Evolutionary conservation across 148 eudicot species (phyloP), one percentile per base, ranked within the genome.

Genomic region (Dysphania ambrosioides): DNA sequence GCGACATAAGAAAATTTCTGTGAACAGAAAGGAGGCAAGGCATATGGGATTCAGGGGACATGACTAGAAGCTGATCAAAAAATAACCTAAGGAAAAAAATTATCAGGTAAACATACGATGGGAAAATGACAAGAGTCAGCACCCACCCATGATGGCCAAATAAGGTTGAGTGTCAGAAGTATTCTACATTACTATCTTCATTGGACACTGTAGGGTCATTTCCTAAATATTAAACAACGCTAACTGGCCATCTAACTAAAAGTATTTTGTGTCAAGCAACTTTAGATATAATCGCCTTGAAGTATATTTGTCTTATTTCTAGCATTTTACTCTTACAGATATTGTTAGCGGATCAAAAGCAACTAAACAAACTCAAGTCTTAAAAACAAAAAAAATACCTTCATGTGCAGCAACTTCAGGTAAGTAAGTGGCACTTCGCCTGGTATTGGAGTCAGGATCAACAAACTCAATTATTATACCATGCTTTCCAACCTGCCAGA

Each of bases 381-480:
- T 32, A 38, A 15, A 38, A 38, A 23, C 27, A 66, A 40, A 11
- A 8, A 44, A 64, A 77, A 70, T 35, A 95, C 98, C 97, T 95
- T 92, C 92, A 76, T 92, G 88, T 66, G 96, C 90, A 76, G 90
- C 97, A 77, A 95, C 87, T 79, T 95, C 98, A 83, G 98, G 98
- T 72, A 95, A 82, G 85, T 95, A 95, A 30, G 97, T 92, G 75
- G 97, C 98, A 84, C 78, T 90, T 78, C 93, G 86, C 84, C 82
- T 83, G 41, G 85, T 82, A 78, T 89, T 90, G 76, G 77, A 78
- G 78, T 83, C 90, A 83, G 96, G 92, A 77, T 92, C 98, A 72
- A 88, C 87, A 78, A 95, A 95, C 76, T 95, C 97, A 86, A 95
- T 95, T 27, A 95, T 95, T 74, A 95, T 87, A 68, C 98, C 98